Evolutionary conservation across 495 filamentous ascomycete species (phyloP).

Genomic region (Penicillium canariense): DNA sequence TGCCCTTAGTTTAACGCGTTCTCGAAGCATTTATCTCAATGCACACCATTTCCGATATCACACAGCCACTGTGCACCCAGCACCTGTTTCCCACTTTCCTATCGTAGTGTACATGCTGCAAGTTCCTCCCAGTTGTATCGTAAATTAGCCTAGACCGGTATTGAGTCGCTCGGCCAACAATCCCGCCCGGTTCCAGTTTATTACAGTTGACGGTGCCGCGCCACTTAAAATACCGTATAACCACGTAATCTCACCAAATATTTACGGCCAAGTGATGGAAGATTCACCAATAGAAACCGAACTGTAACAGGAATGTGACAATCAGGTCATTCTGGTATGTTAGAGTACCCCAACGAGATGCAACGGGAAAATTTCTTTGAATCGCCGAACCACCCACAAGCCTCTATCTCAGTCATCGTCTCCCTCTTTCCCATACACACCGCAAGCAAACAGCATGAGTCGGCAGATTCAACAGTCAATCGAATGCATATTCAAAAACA

Average conservation of each 20-base stretch:
- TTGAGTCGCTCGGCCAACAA: background rate
- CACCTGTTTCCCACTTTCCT: too few relatives aligned
- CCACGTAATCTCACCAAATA: background rate
- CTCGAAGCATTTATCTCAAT: too few relatives aligned
- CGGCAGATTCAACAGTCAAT: slow-evolving; percentile 20
- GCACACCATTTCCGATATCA: too few relatives aligned
- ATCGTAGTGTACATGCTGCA: background rate
- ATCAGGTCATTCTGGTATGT: background rate
- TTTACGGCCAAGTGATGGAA: background rate
- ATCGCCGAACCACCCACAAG: background rate
- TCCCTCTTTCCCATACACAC: background rate
- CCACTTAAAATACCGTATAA: background rate
- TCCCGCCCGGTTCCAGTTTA: background rate
- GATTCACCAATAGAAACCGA: background rate
- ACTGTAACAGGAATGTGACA: background rate
- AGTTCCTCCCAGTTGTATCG: background rate
- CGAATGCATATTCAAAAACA: slow-evolving; percentile 40
- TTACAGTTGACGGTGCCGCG: too few relatives aligned
- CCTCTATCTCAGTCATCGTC: background rate
- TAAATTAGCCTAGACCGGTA: too few relatives aligned
- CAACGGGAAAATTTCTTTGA: background rate
- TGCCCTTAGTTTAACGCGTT: too few relatives aligned
- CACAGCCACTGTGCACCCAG: too few relatives aligned
- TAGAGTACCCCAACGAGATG: background rate
- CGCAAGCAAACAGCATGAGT: slow-evolving; percentile 3